Conservation (phyloP, 75 land plant genomes). For the Cunninghamia lanceolata region DNA sequence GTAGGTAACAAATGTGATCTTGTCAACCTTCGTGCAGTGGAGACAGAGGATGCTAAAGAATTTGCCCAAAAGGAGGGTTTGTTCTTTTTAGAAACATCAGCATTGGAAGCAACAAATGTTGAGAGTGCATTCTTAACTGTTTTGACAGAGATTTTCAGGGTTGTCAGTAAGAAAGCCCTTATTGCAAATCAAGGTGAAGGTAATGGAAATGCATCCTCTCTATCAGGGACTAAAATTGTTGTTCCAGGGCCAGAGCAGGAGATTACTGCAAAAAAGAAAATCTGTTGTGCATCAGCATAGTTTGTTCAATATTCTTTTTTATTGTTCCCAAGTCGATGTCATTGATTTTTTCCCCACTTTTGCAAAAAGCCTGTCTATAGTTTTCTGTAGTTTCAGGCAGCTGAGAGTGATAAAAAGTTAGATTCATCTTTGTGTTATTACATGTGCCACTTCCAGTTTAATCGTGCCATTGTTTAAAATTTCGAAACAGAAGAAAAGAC, state of each 20-base stretch:
- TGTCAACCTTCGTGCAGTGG: slow-evolving; percentile 66
- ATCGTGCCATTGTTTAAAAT: neutral
- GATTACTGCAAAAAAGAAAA: slow-evolving; percentile 43
- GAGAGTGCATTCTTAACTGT: slow-evolving; percentile 75
- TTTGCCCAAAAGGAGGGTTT: slow-evolving; percentile 76
- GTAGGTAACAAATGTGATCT: slow-evolving; percentile 89
- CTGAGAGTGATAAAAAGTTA: neutral
- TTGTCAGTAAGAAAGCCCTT: slow-evolving; percentile 66
- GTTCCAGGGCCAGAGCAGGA: slow-evolving; percentile 61
- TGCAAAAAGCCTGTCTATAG: neutral
- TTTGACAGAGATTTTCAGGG: slow-evolving; percentile 78
- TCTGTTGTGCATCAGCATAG: slow-evolving; percentile 32
- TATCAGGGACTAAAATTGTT: slow-evolving; percentile 56
- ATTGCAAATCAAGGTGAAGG: slow-evolving; percentile 34
- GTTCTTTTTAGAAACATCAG: slow-evolving; percentile 87
- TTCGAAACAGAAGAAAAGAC: neutral
- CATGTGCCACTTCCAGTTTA: neutral
- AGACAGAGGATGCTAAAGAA: slow-evolving; percentile 79
- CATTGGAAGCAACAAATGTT: slow-evolving; percentile 77
- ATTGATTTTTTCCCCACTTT: neutral
- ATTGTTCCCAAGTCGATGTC: neutral
- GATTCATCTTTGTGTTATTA: neutral
- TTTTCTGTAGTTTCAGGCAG: neutral
- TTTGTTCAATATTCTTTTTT: neutral
- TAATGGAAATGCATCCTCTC: slow-evolving; percentile 37